phyloP scores from a whole-genome alignment of 257 asterid genomes.

The Primulina tabacum region DNA sequence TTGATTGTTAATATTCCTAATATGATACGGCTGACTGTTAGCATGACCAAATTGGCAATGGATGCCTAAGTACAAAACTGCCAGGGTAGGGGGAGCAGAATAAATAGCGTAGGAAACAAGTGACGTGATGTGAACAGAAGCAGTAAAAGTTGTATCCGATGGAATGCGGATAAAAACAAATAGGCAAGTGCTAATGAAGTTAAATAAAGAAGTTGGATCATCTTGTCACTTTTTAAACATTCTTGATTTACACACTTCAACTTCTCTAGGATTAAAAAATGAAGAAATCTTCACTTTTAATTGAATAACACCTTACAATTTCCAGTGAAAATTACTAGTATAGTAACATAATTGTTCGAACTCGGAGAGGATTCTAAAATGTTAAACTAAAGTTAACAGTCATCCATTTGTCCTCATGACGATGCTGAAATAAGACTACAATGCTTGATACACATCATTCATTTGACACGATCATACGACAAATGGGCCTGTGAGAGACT shows the following conservation, averaged over 20 bases:
- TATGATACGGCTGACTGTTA: neutral
- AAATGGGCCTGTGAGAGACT: conserved; percentile 17
- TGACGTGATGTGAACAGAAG: neutral
- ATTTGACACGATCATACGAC: conserved; percentile 12
- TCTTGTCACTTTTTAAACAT: neutral
- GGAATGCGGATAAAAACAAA: no score
- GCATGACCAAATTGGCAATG: neutral
- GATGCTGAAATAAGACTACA: neutral
- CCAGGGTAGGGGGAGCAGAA: neutral
- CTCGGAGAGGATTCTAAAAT: neutral
- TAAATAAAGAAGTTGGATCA: neutral
- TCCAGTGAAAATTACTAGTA: neutral
- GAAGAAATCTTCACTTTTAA: no score
- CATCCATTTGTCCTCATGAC: neutral
- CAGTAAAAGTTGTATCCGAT: neutral
- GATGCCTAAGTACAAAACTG: neutral
- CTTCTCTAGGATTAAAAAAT: neutral
- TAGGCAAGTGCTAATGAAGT: neutral
- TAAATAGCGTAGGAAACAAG: neutral
- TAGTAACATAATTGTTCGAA: no score
- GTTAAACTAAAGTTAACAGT: neutral
- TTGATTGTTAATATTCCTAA: neutral
- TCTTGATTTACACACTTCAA: neutral
- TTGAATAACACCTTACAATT: neutral
- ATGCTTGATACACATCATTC: conserved; percentile 1